Evolutionary conservation across 2,329 filamentous ascomycete species (phyloP), one percentile per base, ranked within the genome.

Genomic region (Colletotrichum shisoi): DNA sequence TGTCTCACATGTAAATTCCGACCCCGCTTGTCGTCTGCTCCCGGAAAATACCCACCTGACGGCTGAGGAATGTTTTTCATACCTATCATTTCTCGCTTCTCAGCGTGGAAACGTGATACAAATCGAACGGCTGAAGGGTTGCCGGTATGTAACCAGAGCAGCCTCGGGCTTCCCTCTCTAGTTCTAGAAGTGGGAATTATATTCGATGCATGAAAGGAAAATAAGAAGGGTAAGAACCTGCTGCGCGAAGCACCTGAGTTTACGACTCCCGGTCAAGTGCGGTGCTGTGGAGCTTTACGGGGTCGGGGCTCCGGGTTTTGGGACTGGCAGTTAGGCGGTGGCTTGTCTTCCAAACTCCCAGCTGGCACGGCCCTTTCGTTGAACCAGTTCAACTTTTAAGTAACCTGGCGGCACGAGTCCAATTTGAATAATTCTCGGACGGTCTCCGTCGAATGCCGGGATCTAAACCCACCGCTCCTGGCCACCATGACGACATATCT

Each of bases 41-140:
- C 42, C 65, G 61, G 65, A 54, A 65, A 31, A 48, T 34, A 48
- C 39, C 39, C 21, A 24, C 27, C 31, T 51, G 48, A 49, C 12
- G 19, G 37, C 54, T 44, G 49, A 34, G 42, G 52, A 61, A 51
- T 37, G 57, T 56, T 65, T 65, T 65, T 56, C 63, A 37, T 61
- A 24, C 19, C 34, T 31, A 24, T 62, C 39, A 9, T 44, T 51
- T 6, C 42, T 62, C 39, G 42, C 27, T n/a, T 39, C 57, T 44
- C 31, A 24, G 51, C 24, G 12, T 12, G 21, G 24, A 62, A 48
- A 31, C 24, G 21, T 34, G 19, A 49, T 24, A 31, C 17, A 40
- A 24, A 24, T 34, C 34, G 17, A 24, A 24, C 44, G 39, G 45
- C 13, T 59, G 37, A 24, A 40, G 15, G 44, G 17, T 49, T 52